Conservation (phyloP, 495 filamentous ascomycete species). For the Trichoderma reesei region DNA sequence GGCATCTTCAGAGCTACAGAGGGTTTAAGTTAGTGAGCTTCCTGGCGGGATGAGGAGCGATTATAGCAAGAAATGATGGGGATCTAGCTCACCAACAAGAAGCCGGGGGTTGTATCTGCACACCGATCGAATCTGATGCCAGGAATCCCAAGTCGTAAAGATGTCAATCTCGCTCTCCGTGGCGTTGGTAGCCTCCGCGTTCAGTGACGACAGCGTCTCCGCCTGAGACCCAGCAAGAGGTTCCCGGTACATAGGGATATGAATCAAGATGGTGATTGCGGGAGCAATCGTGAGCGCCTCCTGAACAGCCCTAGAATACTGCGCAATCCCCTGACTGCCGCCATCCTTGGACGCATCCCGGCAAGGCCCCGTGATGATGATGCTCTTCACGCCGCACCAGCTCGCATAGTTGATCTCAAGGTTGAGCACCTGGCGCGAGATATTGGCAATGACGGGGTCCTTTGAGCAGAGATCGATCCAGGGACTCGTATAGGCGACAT, state of each 20-base stretch:
- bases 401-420: conserved; percentile 88
- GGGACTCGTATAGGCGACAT: conserved; percentile 64
- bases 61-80: neutral
- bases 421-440: conserved; percentile 82
- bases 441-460: conserved; percentile 67
- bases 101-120: conserved; percentile 80
- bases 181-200: conserved; percentile 18
- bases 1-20: conserved; percentile 65
- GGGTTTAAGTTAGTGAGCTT: neutral
- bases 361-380: conserved; percentile 70
- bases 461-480: conserved; percentile 88
- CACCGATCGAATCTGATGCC: conserved; percentile 75
- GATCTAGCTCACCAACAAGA: conserved; percentile 64
- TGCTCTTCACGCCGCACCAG: conserved; percentile 79
- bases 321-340: conserved; percentile 36
- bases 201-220: conserved; percentile 26
- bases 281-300: conserved; percentile 63
- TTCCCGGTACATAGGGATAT: conserved; percentile 66
- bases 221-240: conserved; percentile 31
- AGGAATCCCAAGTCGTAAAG: conserved; percentile 82
- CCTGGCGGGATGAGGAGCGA: neutral
- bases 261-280: conserved; percentile 71
- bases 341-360: conserved; percentile 30
- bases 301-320: conserved; percentile 78
- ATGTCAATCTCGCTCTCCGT: conserved; percentile 41